Base-by-base conservation (phyloP, 2,329 filamentous ascomycete genomes). In the Rutstroemia sp. region DNA sequence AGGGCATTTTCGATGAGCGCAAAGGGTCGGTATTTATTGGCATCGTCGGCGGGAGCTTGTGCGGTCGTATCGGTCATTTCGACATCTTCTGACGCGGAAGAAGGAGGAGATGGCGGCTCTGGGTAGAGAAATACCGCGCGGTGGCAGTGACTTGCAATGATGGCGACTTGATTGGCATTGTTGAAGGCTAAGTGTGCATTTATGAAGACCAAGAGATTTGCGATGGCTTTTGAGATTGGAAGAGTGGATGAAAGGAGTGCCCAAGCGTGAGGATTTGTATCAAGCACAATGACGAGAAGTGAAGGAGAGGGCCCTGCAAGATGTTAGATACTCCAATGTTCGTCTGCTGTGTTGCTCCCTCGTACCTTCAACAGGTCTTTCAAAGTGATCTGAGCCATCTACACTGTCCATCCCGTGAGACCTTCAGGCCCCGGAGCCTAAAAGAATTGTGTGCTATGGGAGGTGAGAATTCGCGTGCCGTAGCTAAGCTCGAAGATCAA, bases 201-300 rank as follows among this genome's bases (percentile, higher is more conserved):
- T 74, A 96, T 86, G 74, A 96, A 97, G 75, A 99, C 87, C 67
- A 97, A 86, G 61, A 97, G 81, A 73, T 92, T 87, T 60, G 92
- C 89, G 58, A 99, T 78, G 59, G 90, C 90, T 67, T 87, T 86
- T 50, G 88, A 88, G 59, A 99, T 81, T 27, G 92, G 84, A 7
- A 97, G 83, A 34, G 81, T 82, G 56, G 83, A 74, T 59, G 85
- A 78, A 46, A 97, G 81, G 58, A 89, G 79, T 6, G 89, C 84
- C 94, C 94, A 96, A 65, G 94, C 92, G 65, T 92, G 88, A 2
- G 94, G 94, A 70, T 99, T 99, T 25, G 92, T 96, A 75, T 99
- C 94, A 75, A 99, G 81, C 67, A 99, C 80, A 67, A 99, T 86
- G 64, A 90, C 87, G 52, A 96, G 83, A 38, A 99, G 84, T 14